Evolutionary conservation across 768 basidiomycete species (phyloP), one percentile per base, ranked within the genome.

Genomic region (Mycena rebaudengoi): DNA sequence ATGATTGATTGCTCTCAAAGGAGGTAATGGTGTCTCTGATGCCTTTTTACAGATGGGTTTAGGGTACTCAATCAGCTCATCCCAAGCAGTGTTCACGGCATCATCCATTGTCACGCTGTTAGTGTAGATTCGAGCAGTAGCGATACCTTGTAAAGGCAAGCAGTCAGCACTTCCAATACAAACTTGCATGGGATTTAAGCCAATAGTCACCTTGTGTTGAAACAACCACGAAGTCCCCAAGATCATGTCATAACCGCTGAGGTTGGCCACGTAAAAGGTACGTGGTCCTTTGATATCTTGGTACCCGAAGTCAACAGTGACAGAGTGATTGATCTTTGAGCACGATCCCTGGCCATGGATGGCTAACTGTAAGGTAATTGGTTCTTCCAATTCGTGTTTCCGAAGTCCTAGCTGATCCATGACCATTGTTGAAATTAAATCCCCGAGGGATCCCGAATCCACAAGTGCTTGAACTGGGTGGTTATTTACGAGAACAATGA

Each of bases 401-500:
- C 33, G 11, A 0, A 76, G 8, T 0, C 65, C 43, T 0, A 79
- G 33, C 43, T 77, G 75, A 20, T 79, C 69, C 0, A 66, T 73
- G 0, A 79, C 6, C 0, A 59, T 74, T 0, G 71, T 53, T 0
- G 73, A 78, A 37, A 79, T 69, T 21, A 78, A 77, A 43, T 78
- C 77, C 0, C 73, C 66, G 5, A 74, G 18, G 0, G 73, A 78
- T 1, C 75, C 72, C 0, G 70, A 62, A 20, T 79, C 54, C 11
- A 56, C 28, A 7, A 56, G 41, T 28, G 54, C 40, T 3, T 41
- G 54, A 23, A 56, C 54, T 7, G 54, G 54, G 14, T 56, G 25
- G 28, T 32, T 28, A 28, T 56, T 56, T 20, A 56, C 23, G 6
- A 7, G 30, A 5, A 44, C 54, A 18, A 56, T 41, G 30, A 56